Evolutionary conservation across 345 rosid species (phyloP).

Genomic region (Sonneratia caseolaris): DNA sequence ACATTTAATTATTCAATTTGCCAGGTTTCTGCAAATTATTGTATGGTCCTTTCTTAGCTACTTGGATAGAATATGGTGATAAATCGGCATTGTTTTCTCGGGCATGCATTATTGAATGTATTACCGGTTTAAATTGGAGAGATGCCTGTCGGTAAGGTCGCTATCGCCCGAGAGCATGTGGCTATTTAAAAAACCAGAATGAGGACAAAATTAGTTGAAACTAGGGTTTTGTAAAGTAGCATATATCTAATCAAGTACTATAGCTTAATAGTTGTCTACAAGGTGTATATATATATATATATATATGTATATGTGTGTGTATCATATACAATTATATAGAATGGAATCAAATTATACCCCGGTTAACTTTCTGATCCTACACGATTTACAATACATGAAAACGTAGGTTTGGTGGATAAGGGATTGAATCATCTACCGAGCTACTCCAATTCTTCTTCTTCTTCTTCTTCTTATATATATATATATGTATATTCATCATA

Average conservation of each 20-base stretch:
- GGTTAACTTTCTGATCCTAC: too few relatives aligned
- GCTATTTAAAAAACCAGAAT: constrained; percentile 1
- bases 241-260: background rate
- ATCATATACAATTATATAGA: too few relatives aligned
- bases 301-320: background rate
- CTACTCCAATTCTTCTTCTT: too few relatives aligned
- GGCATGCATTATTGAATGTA: background rate
- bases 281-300: background rate
- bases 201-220: constrained; percentile 25
- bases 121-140: background rate
- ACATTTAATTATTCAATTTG: background rate
- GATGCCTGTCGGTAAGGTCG: constrained; percentile 20
- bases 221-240: background rate
- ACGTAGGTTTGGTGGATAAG: too few relatives aligned
- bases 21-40: background rate
- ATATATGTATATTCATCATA: too few relatives aligned
- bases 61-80: background rate
- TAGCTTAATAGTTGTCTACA: background rate
- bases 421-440: too few relatives aligned
- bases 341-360: too few relatives aligned
- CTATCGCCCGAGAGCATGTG: constrained; percentile 5
- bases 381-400: too few relatives aligned
- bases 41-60: background rate
- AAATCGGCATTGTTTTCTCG: background rate
- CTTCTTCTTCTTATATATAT: too few relatives aligned